Percentiles rank a stretch among this genome's conserved stretches.
Evolutionary conservation across 192 early-diverging fungal species (phyloP).

Genomic region (Coemansia guatemalensis): DNA sequence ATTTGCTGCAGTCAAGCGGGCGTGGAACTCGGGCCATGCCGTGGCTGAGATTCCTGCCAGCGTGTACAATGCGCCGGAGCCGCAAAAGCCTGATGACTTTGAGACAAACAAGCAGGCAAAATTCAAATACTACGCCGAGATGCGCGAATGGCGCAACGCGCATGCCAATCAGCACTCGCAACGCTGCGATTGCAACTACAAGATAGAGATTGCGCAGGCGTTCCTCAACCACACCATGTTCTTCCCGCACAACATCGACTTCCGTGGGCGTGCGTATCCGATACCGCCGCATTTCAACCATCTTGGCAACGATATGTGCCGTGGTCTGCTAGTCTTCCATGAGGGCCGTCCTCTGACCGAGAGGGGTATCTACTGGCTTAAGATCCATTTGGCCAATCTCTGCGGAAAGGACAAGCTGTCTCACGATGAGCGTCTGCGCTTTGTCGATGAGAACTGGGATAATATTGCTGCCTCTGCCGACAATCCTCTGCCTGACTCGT

Average conservation of each 20-base stretch:
- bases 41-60: constrained; percentile 74
- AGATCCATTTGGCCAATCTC: constrained; percentile 93
- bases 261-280: constrained; percentile 96
- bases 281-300: constrained; percentile 96
- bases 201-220: constrained; percentile 90
- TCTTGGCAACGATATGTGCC: constrained; percentile 93
- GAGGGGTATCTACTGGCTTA: constrained; percentile 85
- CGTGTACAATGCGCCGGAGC: constrained; percentile 47
- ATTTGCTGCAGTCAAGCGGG: constrained; percentile 72
- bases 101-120: constrained; percentile 61
- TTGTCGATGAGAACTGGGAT: constrained; percentile 71
- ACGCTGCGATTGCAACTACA: constrained; percentile 92
- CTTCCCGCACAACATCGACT: constrained; percentile 97
- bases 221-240: constrained; percentile 87
- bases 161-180: constrained; percentile 78
- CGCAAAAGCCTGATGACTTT: constrained; percentile 62
- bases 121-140: constrained; percentile 55
- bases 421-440: constrained; percentile 77
- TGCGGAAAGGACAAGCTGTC: constrained; percentile 91
- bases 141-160: constrained; percentile 59
- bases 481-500: constrained; percentile 62
- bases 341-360: constrained; percentile 75
- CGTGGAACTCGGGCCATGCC: constrained; percentile 84
- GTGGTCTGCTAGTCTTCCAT: constrained; percentile 87
- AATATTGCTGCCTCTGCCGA: constrained; percentile 83